Conservation (phyloP, 768 basidiomycete species). For the Flagelloscypha sp. region DNA sequence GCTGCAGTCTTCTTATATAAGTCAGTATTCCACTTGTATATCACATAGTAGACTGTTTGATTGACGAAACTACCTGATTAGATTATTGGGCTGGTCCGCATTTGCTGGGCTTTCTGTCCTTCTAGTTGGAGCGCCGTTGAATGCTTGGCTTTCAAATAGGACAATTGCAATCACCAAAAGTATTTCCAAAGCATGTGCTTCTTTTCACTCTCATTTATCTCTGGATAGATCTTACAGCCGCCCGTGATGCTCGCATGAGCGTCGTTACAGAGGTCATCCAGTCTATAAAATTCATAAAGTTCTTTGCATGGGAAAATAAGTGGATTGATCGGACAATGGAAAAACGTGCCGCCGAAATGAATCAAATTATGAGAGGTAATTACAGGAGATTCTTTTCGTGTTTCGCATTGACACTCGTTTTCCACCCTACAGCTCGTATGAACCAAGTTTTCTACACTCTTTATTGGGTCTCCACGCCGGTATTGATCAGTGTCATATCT, state of each 20-base stretch:
- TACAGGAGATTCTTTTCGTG: background rate
- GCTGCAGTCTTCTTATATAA: conserved; percentile 20
- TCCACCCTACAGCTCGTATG: conserved; percentile 21
- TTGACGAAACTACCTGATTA: conserved; percentile 8
- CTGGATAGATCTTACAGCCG: conserved; percentile 36
- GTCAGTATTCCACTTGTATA: background rate
- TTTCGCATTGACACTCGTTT: too few relatives aligned
- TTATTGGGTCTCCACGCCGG: conserved; percentile 41
- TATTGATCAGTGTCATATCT: conserved; percentile 38
- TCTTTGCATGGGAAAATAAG: conserved; percentile 33
- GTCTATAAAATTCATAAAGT: conserved; percentile 30
- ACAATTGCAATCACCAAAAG: conserved; percentile 29
- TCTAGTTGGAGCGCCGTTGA: conserved; percentile 30
- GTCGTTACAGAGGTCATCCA: background rate
- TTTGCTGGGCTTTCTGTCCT: conserved; percentile 39
- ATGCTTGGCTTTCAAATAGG: conserved; percentile 28
- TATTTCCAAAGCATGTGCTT: conserved; percentile 24
- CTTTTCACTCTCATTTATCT: conserved; percentile 36
- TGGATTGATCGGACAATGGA: conserved; percentile 34
- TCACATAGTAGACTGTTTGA: background rate
- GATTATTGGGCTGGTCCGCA: conserved; percentile 37
- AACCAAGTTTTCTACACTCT: conserved; percentile 37
- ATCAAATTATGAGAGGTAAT: conserved; percentile 40
- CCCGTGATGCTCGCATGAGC: conserved; percentile 12
- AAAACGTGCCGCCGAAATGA: conserved; percentile 41